These are phyloP conservation scores for Jimgerdemannia lactiflua DNA, from an alignment of 192 early-diverging fungal species.

Conservation along the genomic window DNA sequence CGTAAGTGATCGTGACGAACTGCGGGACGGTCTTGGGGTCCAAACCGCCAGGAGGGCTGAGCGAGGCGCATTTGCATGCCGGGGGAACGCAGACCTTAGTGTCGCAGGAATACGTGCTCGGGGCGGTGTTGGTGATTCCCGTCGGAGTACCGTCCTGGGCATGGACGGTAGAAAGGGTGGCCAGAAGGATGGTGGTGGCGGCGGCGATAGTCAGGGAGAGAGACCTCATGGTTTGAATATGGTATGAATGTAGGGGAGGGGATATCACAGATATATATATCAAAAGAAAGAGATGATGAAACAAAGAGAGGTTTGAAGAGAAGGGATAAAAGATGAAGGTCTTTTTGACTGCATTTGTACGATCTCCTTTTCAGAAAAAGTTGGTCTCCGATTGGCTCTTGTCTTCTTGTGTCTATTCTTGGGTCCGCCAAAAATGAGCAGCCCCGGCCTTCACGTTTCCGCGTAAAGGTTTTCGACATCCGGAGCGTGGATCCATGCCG, in stretches of 20 bases:
- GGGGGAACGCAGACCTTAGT: conserved; percentile 46
- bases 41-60: conserved; percentile 44
- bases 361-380: no score
- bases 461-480: no score
- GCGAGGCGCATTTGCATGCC: conserved; percentile 46
- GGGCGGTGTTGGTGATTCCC: not conserved
- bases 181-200: not conserved
- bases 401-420: no score
- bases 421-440: no score
- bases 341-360: no score
- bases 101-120: conserved; percentile 37
- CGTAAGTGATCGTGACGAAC: conserved; percentile 60
- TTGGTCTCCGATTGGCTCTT: no score
- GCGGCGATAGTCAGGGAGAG: not conserved
- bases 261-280: not conserved
- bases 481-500: no score
- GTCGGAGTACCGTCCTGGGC: conserved; percentile 28
- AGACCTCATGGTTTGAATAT: not conserved
- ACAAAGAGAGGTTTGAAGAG: no score
- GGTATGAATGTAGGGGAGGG: not conserved
- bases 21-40: conserved; percentile 47
- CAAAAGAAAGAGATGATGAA: no score
- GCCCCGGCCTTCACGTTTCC: no score
- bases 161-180: not conserved
- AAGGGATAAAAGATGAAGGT: no score